phyloP scores from a whole-genome alignment of 768 basidiomycete genomes.

The Auriscalpium vulgare region DNA sequence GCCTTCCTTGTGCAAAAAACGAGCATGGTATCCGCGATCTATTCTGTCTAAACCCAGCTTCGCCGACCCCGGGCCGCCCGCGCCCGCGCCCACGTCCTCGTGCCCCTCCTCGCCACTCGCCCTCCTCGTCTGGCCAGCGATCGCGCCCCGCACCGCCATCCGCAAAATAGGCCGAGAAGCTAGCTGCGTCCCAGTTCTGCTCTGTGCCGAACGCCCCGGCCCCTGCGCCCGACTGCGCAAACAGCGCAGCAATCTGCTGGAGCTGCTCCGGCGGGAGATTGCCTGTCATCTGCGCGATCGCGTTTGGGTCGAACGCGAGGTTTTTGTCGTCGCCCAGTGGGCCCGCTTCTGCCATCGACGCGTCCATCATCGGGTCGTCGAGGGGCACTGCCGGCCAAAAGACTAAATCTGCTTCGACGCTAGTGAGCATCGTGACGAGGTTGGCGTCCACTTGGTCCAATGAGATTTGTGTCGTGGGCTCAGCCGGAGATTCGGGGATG shows the following conservation, averaged over 20 bases:
- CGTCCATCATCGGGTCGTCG: conserved; percentile 20
- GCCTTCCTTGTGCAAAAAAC: conserved; percentile 90
- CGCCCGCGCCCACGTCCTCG: conserved; percentile 39
- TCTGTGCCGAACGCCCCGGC: not conserved
- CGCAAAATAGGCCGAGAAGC: conserved; percentile 15
- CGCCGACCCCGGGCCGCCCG: conserved; percentile 44
- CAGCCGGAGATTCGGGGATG: conserved; percentile 73
- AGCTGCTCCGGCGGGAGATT: conserved; percentile 15
- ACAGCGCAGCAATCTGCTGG: conserved; percentile 15
- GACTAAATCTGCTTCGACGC: conserved; percentile 55
- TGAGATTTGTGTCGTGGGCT: conserved; percentile 48
- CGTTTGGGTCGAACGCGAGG: conserved; percentile 3
- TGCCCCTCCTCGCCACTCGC: conserved; percentile 28
- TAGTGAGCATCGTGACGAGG: conserved; percentile 58
- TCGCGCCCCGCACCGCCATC: conserved; percentile 7
- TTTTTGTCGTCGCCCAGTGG: conserved; percentile 31
- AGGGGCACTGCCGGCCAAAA: conserved; percentile 43
- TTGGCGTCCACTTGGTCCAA: conserved; percentile 58
- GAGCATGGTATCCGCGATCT: conserved; percentile 79
- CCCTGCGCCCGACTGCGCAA: conserved; percentile 7
- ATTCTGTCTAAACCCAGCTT: conserved; percentile 62
- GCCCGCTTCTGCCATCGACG: conserved; percentile 51
- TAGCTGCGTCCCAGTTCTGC: conserved; percentile 1
- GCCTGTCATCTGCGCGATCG: conserved; percentile 9
- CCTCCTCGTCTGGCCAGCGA: conserved; percentile 36